Evolutionary conservation across 805 yeast species (phyloP).

Genomic region (Zygoascus ofunaensis): DNA sequence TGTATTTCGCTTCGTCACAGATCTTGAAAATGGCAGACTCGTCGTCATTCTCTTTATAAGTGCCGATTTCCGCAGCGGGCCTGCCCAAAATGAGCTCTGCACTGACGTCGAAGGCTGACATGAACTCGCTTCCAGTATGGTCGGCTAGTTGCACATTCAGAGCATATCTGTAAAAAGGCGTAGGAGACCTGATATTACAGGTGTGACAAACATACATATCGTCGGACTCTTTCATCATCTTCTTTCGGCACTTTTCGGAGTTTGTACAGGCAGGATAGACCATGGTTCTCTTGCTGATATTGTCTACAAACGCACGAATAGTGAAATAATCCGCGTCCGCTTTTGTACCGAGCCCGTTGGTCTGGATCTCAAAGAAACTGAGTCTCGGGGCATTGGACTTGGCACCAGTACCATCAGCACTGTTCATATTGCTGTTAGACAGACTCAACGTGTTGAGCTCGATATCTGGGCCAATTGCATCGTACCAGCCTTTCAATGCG

Average conservation of each 20-base stretch:
- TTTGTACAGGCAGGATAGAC: slow-evolving; percentile 80
- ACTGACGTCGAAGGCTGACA: slow-evolving; percentile 77
- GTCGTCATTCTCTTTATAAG: slow-evolving; percentile 19
- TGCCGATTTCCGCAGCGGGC: slow-evolving; percentile 52
- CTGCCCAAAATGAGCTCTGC: slow-evolving; percentile 64
- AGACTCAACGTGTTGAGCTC: slow-evolving; percentile 44
- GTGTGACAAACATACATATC: slow-evolving; percentile 91
- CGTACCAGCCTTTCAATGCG: slow-evolving; percentile 90
- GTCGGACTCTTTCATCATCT: slow-evolving; percentile 63
- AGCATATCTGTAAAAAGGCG: slow-evolving; percentile 73
- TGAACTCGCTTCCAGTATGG: slow-evolving; percentile 74
- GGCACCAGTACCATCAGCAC: slow-evolving; percentile 29
- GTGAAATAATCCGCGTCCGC: slow-evolving; percentile 76
- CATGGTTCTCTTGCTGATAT: slow-evolving; percentile 56
- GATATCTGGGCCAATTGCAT: slow-evolving; percentile 47
- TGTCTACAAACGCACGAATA: slow-evolving; percentile 65
- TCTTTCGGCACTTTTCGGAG: slow-evolving; percentile 68
- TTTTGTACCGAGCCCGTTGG: slow-evolving; percentile 57
- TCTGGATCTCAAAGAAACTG: slow-evolving; percentile 55
- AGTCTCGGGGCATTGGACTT: slow-evolving; percentile 46
- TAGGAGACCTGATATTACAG: slow-evolving; percentile 60
- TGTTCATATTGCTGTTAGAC: slow-evolving; percentile 17
- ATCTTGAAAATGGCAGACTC: slow-evolving; percentile 39
- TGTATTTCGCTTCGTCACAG: slow-evolving; percentile 47
- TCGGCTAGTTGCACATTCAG: slow-evolving; percentile 72